Evolutionary conservation across 176 grass and related monocot species (phyloP), one percentile per base, ranked within the genome.

Genomic region (Aegilops sharonensis): DNA sequence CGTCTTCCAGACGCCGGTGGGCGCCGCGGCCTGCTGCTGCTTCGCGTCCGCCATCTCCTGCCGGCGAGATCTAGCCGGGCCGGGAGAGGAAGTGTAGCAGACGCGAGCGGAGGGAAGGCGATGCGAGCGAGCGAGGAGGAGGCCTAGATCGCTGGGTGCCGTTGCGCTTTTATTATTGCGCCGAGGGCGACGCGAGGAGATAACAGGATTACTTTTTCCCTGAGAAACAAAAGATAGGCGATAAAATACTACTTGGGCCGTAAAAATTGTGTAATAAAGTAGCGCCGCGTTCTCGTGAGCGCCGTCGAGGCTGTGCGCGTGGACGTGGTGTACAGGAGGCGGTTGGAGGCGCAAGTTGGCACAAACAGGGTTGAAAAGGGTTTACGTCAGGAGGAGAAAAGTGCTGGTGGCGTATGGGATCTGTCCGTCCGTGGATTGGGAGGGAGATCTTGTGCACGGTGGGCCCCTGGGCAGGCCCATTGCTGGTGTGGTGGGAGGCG

Each of bases 1-100:
- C 17, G 95, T 98, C 56, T 64, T 81, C 95, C 95, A 98, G 45
- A 97, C 89, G 35, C 94, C 89, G 79, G 75, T 75, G 34, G 92
- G 50, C 45, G 86, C 80, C 77, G 54, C 85, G 80, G 79, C 75
- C 39, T 78, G 36, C 80, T 87, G 85, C 67, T 85, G 78, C 93
- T 92, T 95, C 63, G 93, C 90, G 20, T 95, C 93, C 74, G 90
- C 90, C 91, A 95, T 92, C 81, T 65, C 85, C 71, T 86, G 13
- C 67, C 82, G 68, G 27, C 72, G 48, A 62, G 88, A 75, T 85
- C 60, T 50, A 34, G 65, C 81, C 36, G 62, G 48, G 21, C 56
- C 78, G 54, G 52, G 4, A 52, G 48, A 61, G 73, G 80, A 78
- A 39, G 52, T 29, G 75, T 40, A 37, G 84, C 78, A 81, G 79